Percentiles rank a stretch among this genome's conserved stretches.
phyloP scores from a whole-genome alignment of 306 rosid genomes.

The Sindora glabra region DNA sequence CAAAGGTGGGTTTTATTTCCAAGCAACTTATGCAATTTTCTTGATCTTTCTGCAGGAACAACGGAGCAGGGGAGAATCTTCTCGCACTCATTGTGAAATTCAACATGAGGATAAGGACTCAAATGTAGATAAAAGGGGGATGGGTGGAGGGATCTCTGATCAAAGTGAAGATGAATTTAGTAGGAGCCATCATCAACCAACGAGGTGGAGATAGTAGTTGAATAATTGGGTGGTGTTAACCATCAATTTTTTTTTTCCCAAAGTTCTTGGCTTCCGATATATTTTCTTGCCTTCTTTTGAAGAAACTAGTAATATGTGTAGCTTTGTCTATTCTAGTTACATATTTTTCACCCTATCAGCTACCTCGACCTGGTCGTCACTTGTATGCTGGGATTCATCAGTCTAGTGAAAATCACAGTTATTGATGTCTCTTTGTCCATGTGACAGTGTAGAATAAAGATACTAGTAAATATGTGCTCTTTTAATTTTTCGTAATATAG shows the following conservation, averaged over 20 bases:
- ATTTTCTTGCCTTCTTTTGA: constrained; percentile 23
- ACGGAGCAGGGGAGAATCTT: constrained; percentile 37
- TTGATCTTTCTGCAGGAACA: constrained; percentile 50
- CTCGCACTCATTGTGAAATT: constrained; percentile 32
- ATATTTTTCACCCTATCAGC: constrained; percentile 13
- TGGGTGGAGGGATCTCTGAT: constrained; percentile 49
- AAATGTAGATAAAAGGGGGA: constrained; percentile 32
- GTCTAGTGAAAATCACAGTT: constrained; percentile 28
- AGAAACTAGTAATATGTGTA: constrained; percentile 10
- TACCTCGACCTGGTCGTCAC: constrained; percentile 27
- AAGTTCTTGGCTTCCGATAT: constrained; percentile 9
- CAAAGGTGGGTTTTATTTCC: too few relatives aligned
- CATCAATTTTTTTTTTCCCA: constrained; percentile 18
- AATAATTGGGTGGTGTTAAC: constrained; percentile 28
- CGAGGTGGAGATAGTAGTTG: constrained; percentile 43
- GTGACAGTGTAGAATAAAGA: constrained; percentile 19
- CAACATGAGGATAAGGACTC: constrained; percentile 33
- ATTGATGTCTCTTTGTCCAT: constrained; percentile 17
- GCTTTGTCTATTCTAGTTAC: neutral
- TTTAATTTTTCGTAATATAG: constrained; percentile 5
- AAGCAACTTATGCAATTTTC: too few relatives aligned
- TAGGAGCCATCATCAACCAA: constrained; percentile 38
- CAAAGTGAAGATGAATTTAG: constrained; percentile 47
- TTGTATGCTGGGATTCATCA: constrained; percentile 36
- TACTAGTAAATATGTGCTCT: neutral